phyloP scores from a whole-genome alignment of 495 filamentous ascomycete species.

The Penicillium cinerascens region DNA sequence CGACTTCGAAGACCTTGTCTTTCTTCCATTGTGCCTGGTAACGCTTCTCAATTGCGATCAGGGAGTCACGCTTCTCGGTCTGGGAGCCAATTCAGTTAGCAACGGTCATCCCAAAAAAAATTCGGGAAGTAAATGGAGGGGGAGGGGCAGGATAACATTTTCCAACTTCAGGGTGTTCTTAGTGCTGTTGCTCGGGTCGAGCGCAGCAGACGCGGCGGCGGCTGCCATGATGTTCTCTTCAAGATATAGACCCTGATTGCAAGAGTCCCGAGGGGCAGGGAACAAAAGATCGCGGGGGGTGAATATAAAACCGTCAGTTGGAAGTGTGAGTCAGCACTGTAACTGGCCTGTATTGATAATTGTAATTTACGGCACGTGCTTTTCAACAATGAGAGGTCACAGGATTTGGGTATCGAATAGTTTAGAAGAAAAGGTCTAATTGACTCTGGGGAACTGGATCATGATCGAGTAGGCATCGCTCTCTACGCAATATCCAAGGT shows the following conservation, averaged over 20 bases:
- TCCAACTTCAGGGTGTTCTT: conserved; percentile 72
- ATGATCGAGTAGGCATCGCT: neutral
- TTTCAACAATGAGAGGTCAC: neutral
- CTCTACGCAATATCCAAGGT: neutral
- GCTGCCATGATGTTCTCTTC: conserved; percentile 46
- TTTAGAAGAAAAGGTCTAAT: neutral
- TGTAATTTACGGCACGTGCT: conserved; percentile 8
- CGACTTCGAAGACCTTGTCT: conserved; percentile 71
- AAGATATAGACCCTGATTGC: conserved; percentile 22
- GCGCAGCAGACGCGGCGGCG: conserved; percentile 52
- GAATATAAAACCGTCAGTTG: conserved; percentile 20
- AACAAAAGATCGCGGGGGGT: conserved; percentile 36
- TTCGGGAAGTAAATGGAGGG: conserved; percentile 16
- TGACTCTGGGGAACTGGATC: neutral
- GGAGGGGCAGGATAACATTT: conserved; percentile 51
- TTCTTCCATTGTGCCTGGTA: conserved; percentile 86
- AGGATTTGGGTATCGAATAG: neutral
- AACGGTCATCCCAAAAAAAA: conserved; percentile 9
- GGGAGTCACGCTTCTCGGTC: conserved; percentile 90
- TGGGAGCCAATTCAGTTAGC: conserved; percentile 30
- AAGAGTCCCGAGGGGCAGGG: conserved; percentile 24
- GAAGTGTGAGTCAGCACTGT: conserved; percentile 19
- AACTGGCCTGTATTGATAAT: conserved; percentile 14
- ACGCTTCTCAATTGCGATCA: conserved; percentile 86
- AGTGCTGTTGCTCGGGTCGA: conserved; percentile 57